These are phyloP conservation scores for Lactarius hatsudake DNA, from an alignment of 768 basidiomycete genomes.

Conservation along the genomic window DNA sequence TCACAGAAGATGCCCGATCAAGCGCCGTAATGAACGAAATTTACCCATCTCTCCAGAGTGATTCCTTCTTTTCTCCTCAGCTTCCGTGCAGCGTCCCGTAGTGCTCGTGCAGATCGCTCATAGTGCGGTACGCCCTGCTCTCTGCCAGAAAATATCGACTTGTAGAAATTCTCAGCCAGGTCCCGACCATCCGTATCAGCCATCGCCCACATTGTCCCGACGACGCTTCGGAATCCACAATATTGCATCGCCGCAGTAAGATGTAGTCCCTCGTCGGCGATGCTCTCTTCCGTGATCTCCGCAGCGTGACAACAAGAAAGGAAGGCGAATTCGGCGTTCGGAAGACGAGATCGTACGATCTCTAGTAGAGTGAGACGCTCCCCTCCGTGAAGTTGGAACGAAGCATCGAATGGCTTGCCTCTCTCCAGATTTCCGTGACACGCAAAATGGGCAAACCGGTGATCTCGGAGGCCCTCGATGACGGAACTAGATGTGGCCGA, in stretches of 20 bases:
- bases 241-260: slow-evolving; percentile 21
- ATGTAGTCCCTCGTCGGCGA: slow-evolving; percentile 18
- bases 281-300: not conserved
- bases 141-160: too few species aligned
- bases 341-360: not conserved
- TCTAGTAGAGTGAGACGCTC: not conserved
- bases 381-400: not conserved
- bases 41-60: too few species aligned
- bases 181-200: slow-evolving; percentile 11
- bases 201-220: slow-evolving; percentile 25
- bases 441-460: not conserved
- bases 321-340: slow-evolving; percentile 12
- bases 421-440: not conserved
- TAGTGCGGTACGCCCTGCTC: too few species aligned
- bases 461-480: not conserved
- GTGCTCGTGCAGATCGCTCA: too few species aligned
- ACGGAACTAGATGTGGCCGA: not conserved
- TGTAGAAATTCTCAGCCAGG: too few species aligned
- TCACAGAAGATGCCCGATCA: too few species aligned
- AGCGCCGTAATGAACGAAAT: too few species aligned
- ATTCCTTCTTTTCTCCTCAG: too few species aligned
- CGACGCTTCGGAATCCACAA: slow-evolving; percentile 19
- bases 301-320: slow-evolving; percentile 17
- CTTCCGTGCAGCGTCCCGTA: too few species aligned
- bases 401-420: not conserved